A percentile compares a stretch with the other conserved stretches of the same genome.
phyloP scores from a whole-genome alignment of 2,329 filamentous ascomycete genomes.

The Scytalidium sp. region DNA sequence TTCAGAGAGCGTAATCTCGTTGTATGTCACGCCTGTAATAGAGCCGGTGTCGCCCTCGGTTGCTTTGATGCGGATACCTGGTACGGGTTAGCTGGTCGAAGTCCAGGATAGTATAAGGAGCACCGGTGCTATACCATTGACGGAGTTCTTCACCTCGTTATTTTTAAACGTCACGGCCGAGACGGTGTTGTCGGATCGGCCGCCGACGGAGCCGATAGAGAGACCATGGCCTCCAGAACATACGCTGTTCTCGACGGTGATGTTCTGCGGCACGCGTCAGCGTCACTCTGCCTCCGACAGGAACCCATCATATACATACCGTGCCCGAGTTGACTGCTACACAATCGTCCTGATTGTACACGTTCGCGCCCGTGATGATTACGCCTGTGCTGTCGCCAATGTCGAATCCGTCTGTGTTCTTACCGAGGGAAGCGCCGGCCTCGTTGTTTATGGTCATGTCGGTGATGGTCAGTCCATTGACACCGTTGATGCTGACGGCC shows the following conservation, averaged over 20 bases:
- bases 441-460: constrained; percentile 55
- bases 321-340: constrained; percentile 55
- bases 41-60: constrained; percentile 47
- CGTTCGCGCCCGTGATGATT: constrained; percentile 46
- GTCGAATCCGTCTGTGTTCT: constrained; percentile 56
- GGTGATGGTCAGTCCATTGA: constrained; percentile 41
- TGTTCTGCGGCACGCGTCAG: constrained; percentile 30
- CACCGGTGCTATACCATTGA: constrained; percentile 43
- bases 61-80: constrained; percentile 54
- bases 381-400: constrained; percentile 43
- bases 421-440: constrained; percentile 44
- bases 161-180: constrained; percentile 47
- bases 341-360: constrained; percentile 60
- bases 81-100: constrained; percentile 36
- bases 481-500: constrained; percentile 43
- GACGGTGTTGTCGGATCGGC: constrained; percentile 52
- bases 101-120: too few species aligned
- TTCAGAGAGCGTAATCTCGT: constrained; percentile 44
- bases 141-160: constrained; percentile 45
- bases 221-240: constrained; percentile 40
- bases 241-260: constrained; percentile 23
- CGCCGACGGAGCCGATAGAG: constrained; percentile 57
- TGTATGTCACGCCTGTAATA: constrained; percentile 51
- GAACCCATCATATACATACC: constrained; percentile 30
- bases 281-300: constrained; percentile 34